Percentiles rank a stretch among this genome's conserved stretches.
Evolutionary conservation across 495 filamentous ascomycete species (phyloP).

Genomic region (Tetracladium setigerum): DNA sequence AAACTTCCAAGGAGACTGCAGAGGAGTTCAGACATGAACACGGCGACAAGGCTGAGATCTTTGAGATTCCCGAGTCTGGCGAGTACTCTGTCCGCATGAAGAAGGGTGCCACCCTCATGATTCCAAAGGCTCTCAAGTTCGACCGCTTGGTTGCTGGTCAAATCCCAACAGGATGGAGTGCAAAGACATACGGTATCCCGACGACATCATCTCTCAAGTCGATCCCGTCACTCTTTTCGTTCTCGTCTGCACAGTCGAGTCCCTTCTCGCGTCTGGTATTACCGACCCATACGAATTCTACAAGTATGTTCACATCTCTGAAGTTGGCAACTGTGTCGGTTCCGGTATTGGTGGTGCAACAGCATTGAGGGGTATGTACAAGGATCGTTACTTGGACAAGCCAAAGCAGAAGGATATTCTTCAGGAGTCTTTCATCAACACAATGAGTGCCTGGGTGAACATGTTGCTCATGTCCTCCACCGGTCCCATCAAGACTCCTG

Average conservation of each 20-base stretch:
- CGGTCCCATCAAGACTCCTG: conserved; percentile 96
- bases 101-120: conserved; percentile 88
- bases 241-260: conserved; percentile 85
- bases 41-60: conserved; percentile 94
- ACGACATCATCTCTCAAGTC: conserved; percentile 96
- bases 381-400: conserved; percentile 92
- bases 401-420: conserved; percentile 99
- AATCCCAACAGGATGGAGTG: conserved; percentile 94
- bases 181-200: conserved; percentile 91
- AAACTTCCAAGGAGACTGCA: conserved; percentile 93
- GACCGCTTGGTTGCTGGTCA: conserved; percentile 96
- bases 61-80: conserved; percentile 88
- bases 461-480: conserved; percentile 96
- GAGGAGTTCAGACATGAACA: conserved; percentile 97
- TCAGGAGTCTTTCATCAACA: conserved; percentile 99
- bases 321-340: conserved; percentile 97
- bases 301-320: conserved; percentile 96
- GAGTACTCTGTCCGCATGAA: conserved; percentile 90
- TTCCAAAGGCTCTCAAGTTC: conserved; percentile 94
- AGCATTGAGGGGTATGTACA: conserved; percentile 95
- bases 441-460: conserved; percentile 99
- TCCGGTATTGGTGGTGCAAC: conserved; percentile 93
- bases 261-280: conserved; percentile 86
- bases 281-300: conserved; percentile 99
- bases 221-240: conserved; percentile 94